Base-by-base conservation (phyloP, 345 rosid genomes). In the Aethionema arabicum region DNA sequence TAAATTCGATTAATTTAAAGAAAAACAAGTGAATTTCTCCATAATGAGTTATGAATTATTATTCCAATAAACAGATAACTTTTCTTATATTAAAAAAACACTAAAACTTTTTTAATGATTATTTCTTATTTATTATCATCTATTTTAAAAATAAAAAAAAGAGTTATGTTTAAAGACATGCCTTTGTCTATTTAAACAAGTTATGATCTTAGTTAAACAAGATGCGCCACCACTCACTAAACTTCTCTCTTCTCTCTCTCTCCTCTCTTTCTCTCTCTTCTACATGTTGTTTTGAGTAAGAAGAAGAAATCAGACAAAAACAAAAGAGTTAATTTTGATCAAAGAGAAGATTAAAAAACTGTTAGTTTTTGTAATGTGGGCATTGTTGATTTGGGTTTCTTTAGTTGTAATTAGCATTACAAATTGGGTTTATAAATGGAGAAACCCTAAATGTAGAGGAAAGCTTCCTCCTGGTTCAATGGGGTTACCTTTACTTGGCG, bases 391-490 rank as follows among this genome's bases (percentile, higher is more conserved):
- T 66, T 88, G 78, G 70, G 65, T 29, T 46, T 78, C 78, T 59
- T 45, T 88, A 60, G 37, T 82, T 65, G 39, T 86, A 54, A 40
- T 73, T 56, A 68, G 78, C 75, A 60, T 85, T 52, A 67, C 81
- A 32, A 73, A 51, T 66, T 88, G 87, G 88, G 52, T 86, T 62
- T 74, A 83, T 68, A 73, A 56, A 52, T 85, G 95, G 98, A 82
- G 74, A 63, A 79, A 88, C 67, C 98, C 98, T 10, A 86, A 72
- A 79, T 86, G 96, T 76, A 80, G 62, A 59, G 98, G 96, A 4
- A 83, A 85, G 61, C 88, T 91, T 56, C 98, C 96, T 8, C 96
- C 98, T 4, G 98, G 98, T 53, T 91, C 98, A 0, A 88, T 91
- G 98, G 98, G 98, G 11, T 70, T 79, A 10, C 98, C 95, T 0